phyloP scores from a whole-genome alignment of 176 grass and related monocot genomes.

The Triticum urartu region DNA sequence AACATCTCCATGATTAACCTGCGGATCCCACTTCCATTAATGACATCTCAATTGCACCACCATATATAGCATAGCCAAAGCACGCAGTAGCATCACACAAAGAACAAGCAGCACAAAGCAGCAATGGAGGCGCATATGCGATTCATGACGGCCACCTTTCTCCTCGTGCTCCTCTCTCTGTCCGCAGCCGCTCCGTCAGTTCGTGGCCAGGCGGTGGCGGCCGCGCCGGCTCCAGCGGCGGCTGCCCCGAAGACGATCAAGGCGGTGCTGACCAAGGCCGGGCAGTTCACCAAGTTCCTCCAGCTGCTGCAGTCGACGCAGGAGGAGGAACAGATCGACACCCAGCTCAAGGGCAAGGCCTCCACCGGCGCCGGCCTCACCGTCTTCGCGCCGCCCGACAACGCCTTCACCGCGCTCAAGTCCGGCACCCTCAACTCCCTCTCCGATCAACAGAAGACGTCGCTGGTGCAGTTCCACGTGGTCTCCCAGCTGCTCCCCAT shows the following conservation, averaged over 20 bases:
- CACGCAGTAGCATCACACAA: neutral
- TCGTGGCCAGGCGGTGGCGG: neutral
- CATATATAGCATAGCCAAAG: neutral
- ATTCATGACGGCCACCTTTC: neutral
- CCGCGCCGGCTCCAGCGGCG: conserved; percentile 20
- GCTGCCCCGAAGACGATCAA: conserved; percentile 64
- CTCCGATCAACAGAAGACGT: conserved; percentile 75
- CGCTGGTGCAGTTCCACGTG: conserved; percentile 89
- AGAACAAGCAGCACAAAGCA: neutral
- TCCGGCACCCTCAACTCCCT: conserved; percentile 82
- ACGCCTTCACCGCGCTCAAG: conserved; percentile 63
- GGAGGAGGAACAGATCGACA: conserved; percentile 65
- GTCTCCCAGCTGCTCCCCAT: conserved; percentile 32
- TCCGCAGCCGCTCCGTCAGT: neutral
- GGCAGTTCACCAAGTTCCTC: conserved; percentile 76
- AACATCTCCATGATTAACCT: neutral
- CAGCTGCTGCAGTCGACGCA: conserved; percentile 68
- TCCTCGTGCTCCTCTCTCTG: neutral
- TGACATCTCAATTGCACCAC: neutral
- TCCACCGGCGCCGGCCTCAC: conserved; percentile 58
- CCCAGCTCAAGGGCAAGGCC: conserved; percentile 85
- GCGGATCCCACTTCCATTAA: neutral
- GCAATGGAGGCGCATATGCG: neutral
- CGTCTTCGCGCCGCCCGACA: conserved; percentile 82
- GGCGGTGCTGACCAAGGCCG: conserved; percentile 72